Percentiles rank a stretch among this genome's conserved stretches.
Conservation (phyloP, 2,329 filamentous ascomycete genomes). For the Botrytis byssoidea region DNA sequence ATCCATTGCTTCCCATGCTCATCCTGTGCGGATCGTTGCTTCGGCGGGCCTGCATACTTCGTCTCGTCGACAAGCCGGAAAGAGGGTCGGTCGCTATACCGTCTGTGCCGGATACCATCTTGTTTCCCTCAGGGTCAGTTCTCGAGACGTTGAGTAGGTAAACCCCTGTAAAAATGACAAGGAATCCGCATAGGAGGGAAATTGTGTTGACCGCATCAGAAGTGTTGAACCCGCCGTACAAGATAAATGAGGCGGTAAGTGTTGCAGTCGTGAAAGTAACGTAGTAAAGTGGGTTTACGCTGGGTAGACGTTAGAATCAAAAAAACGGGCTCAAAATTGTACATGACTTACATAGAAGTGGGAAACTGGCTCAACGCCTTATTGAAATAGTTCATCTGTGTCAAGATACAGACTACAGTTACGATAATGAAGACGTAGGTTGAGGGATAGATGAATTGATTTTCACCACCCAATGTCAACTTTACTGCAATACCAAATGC, state of each 20-base stretch:
- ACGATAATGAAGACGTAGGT: conserved; percentile 98
- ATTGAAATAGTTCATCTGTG: conserved; percentile 99
- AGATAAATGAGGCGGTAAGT: conserved; percentile 89
- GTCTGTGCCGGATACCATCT: conserved; percentile 64
- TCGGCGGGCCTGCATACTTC: conserved; percentile 87
- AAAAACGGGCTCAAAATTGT: neutral
- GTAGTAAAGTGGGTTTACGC: conserved; percentile 81
- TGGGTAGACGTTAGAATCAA: conserved; percentile 36
- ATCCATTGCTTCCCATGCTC: conserved; percentile 60
- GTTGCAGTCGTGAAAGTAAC: conserved; percentile 96
- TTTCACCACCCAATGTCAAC: conserved; percentile 86
- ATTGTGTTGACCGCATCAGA: conserved; percentile 88
- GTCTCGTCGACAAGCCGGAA: conserved; percentile 81
- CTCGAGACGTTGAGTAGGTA: conserved; percentile 96
- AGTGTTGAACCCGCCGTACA: conserved; percentile 95
- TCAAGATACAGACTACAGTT: conserved; percentile 88
- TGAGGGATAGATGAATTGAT: conserved; percentile 91
- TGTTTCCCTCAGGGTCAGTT: conserved; percentile 78
- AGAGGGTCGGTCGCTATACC: conserved; percentile 89
- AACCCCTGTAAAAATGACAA: conserved; percentile 92
- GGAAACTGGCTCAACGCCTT: conserved; percentile 96
- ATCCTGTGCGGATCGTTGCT: conserved; percentile 61
- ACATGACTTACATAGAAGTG: conserved; percentile 79
- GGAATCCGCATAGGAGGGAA: conserved; percentile 87
- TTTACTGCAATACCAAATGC: conserved; percentile 97